phyloP scores from a whole-genome alignment of 179 eudicot species.

The Spinacia oleracea region DNA sequence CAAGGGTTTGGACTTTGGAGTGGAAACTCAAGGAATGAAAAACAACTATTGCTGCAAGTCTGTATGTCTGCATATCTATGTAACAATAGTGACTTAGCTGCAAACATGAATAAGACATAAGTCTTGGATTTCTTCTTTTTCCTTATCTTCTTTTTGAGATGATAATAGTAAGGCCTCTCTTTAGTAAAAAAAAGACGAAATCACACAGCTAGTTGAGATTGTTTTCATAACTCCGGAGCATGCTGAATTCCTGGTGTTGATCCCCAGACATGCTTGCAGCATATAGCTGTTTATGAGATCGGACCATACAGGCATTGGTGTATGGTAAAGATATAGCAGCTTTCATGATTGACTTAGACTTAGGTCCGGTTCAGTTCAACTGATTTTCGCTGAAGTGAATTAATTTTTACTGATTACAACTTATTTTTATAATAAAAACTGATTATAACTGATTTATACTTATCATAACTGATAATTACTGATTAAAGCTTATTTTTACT shows the following conservation, averaged over 20 bases:
- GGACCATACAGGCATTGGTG: neutral
- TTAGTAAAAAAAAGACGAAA: neutral
- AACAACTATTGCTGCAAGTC: neutral
- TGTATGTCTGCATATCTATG: too few relatives aligned
- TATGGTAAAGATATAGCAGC: neutral
- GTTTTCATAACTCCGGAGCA: neutral
- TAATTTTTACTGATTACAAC: too few relatives aligned
- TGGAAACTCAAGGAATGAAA: neutral
- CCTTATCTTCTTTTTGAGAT: neutral
- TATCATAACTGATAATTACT: too few relatives aligned
- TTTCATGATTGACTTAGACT: neutral
- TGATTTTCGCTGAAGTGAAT: too few relatives aligned
- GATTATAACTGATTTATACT: too few relatives aligned
- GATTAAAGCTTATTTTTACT: too few relatives aligned
- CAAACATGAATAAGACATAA: neutral
- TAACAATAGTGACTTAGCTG: neutral
- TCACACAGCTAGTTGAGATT: neutral
- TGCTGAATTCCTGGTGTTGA: neutral
- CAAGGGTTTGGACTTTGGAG: neutral
- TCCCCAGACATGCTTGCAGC: conserved; percentile 1
- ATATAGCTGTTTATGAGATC: neutral
- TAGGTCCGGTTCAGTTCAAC: too few relatives aligned
- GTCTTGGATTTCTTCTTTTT: neutral
- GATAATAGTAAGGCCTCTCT: neutral
- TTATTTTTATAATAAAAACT: too few relatives aligned